phyloP scores from a whole-genome alignment of 225 moss, liverwort and hornwort genomes.

The Marchantia polymorpha region DNA sequence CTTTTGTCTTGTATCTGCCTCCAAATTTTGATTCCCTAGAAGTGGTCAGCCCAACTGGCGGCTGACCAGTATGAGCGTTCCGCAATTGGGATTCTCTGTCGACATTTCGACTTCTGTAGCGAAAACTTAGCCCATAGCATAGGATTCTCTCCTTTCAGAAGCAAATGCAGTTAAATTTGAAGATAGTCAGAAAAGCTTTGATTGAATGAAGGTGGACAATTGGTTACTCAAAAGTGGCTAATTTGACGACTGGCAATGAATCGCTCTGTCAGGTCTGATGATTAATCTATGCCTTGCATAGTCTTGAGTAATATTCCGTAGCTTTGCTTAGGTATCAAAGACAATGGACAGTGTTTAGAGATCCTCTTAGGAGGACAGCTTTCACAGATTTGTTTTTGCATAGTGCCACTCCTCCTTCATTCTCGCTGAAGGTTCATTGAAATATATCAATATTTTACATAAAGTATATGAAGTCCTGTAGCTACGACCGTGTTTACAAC shows the following conservation, averaged over 20 bases:
- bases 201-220: slow-evolving; percentile 6
- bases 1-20: slow-evolving; percentile 23
- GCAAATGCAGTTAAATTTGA: slow-evolving; percentile 8
- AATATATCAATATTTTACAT: slow-evolving; percentile 2
- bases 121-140: background rate
- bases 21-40: slow-evolving; percentile 21
- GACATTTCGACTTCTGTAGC: slow-evolving; percentile 15
- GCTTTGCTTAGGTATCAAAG: background rate
- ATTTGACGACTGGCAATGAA: background rate
- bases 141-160: background rate
- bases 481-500: background rate
- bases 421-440: background rate
- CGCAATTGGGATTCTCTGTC: slow-evolving; percentile 3
- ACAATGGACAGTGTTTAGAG: background rate
- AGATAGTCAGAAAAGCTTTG: slow-evolving; percentile 2
- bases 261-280: background rate
- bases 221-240: slow-evolving; percentile 8
- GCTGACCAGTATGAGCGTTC: slow-evolving; percentile 3
- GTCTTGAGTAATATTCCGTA: background rate
- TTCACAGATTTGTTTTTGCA: background rate
- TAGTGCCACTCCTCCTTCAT: slow-evolving; percentile 2
- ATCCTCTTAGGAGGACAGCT: slow-evolving; percentile 1
- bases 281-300: background rate
- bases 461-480: slow-evolving; percentile 1
- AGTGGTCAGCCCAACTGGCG: slow-evolving; percentile 23